Conservation (phyloP, 345 rosid genomes). For the Hirschfeldia incana region DNA sequence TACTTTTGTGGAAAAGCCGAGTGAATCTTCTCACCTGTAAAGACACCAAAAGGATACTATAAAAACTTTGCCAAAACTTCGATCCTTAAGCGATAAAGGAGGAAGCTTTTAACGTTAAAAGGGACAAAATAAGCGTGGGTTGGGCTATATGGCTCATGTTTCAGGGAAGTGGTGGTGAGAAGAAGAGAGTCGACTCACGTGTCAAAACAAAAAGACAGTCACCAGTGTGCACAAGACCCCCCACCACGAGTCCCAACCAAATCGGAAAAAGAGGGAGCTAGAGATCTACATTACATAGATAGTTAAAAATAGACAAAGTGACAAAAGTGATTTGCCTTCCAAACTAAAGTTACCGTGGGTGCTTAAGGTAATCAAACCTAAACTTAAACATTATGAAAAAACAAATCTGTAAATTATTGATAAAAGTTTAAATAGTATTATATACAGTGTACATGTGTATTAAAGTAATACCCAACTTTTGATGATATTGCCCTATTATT, state of each 20-base stretch:
- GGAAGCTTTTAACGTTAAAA: conserved; percentile 49
- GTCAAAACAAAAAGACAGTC: conserved; percentile 22
- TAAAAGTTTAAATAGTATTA: background rate
- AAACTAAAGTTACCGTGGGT: conserved; percentile 17
- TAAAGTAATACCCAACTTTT: background rate
- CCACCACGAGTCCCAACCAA: conserved; percentile 35
- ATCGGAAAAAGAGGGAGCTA: conserved; percentile 1
- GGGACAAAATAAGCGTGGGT: conserved; percentile 53
- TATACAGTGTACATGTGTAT: background rate
- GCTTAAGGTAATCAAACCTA: background rate
- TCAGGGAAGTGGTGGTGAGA: conserved; percentile 27
- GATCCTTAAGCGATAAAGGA: conserved; percentile 39
- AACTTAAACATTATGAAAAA: background rate
- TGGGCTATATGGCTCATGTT: conserved; percentile 38
- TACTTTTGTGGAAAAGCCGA: conserved; percentile 49
- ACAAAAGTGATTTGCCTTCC: conserved; percentile 17
- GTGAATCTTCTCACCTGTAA: conserved; percentile 43
- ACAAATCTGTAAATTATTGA: background rate
- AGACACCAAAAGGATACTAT: conserved; percentile 31
- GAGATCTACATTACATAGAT: conserved; percentile 8
- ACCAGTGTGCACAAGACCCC: conserved; percentile 32
- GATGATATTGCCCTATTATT: background rate
- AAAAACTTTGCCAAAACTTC: conserved; percentile 30
- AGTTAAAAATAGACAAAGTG: conserved; percentile 8
- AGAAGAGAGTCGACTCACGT: conserved; percentile 28